Conservation (phyloP, 352 stramenopile genomes). For the Thraustochytrium striatum region DNA sequence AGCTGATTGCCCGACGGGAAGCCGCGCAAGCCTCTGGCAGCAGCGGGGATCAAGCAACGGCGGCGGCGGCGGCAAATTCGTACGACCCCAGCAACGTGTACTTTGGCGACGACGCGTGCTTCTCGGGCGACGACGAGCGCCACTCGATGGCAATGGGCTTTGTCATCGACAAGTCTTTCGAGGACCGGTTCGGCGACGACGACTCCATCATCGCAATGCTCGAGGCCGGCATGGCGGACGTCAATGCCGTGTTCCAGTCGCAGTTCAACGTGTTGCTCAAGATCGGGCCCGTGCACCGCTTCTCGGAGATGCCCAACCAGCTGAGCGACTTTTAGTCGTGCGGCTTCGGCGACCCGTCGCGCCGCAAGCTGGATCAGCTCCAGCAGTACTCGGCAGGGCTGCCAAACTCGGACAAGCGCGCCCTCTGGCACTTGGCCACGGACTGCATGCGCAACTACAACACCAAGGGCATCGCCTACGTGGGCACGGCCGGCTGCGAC, state of each 20-base stretch:
- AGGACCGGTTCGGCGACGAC: background rate
- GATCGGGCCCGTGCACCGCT: background rate
- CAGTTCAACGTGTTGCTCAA: slow-evolving; percentile 30
- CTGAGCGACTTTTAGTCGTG: no score
- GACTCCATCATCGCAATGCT: background rate
- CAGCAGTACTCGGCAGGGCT: background rate
- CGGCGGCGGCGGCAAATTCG: no score
- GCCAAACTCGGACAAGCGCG: background rate
- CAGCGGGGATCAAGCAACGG: no score
- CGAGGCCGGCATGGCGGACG: background rate
- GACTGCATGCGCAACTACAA: no score
- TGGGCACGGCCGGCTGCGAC: slow-evolving; percentile 16
- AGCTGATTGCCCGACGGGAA: no score
- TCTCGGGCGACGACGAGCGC: background rate
- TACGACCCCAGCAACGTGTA: no score
- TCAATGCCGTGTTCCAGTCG: slow-evolving; percentile 9
- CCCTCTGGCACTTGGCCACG: slow-evolving; percentile 27
- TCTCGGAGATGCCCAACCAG: background rate
- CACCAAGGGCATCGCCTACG: background rate
- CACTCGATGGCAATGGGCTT: slow-evolving; percentile 6
- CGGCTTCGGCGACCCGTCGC: no score
- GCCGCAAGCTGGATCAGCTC: background rate
- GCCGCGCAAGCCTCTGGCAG: no score
- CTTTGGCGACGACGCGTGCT: slow-evolving; percentile 21
- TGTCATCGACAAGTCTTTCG: slow-evolving; percentile 20